Conservation (phyloP, 129 eudicot genomes). For the Tagetes erecta region DNA sequence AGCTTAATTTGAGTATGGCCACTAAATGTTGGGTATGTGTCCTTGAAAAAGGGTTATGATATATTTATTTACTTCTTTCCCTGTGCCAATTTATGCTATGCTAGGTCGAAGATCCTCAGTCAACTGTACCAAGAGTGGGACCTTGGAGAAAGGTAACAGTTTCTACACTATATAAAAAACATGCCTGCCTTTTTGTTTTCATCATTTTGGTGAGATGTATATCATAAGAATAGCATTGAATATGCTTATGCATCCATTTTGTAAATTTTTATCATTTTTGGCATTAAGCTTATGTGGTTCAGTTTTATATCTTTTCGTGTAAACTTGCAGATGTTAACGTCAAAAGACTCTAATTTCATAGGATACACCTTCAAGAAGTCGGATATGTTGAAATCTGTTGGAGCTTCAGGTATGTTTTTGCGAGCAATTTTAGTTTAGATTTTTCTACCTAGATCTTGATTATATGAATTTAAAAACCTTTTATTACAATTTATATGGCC, state of each 20-base stretch:
- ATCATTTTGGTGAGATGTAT: background rate
- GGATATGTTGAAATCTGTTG: conserved; percentile 77
- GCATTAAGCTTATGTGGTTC: background rate
- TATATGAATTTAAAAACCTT: conserved; percentile 9
- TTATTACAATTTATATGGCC: background rate
- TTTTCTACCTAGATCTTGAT: conserved; percentile 11
- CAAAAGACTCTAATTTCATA: conserved; percentile 88
- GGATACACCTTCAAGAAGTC: conserved; percentile 91
- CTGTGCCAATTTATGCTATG: conserved; percentile 25
- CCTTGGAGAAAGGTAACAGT: conserved; percentile 93
- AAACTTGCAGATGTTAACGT: conserved; percentile 78
- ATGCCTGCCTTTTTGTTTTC: conserved; percentile 1
- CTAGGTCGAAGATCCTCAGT: conserved; percentile 72
- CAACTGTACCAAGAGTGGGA: conserved; percentile 71
- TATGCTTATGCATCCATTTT: background rate
- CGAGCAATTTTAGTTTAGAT: background rate
- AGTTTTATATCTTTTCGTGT: conserved; percentile 4
- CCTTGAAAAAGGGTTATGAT: conserved; percentile 10
- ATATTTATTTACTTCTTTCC: conserved; percentile 5
- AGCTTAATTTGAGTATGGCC: conserved; percentile 16
- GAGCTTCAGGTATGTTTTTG: conserved; percentile 64
- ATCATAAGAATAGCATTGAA: background rate
- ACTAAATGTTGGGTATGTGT: conserved; percentile 7
- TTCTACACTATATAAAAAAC: background rate
- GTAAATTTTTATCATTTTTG: background rate